Percentiles rank a stretch among this genome's conserved stretches.
Evolutionary conservation across 73 alveolate genomes (phyloP).

Genomic region (Blepharisma japonicum): DNA sequence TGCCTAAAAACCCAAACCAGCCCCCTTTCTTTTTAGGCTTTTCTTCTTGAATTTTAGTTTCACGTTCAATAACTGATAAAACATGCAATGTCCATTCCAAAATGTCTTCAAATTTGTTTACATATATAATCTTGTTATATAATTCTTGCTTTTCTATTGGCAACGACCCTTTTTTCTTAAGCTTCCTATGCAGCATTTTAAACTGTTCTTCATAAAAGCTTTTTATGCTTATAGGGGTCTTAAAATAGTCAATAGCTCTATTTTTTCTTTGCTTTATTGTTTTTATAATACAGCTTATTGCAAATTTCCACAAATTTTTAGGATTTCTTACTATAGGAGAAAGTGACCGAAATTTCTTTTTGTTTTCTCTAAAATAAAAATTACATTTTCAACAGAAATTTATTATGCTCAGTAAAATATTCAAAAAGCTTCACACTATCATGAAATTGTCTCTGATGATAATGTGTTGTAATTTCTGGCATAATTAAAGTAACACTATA

Average conservation of each 20-base stretch:
- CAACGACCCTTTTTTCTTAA: slow-evolving; percentile 8
- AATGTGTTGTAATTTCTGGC: slow-evolving; percentile 12
- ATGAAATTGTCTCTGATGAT: slow-evolving; percentile 3
- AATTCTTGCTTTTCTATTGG: neutral
- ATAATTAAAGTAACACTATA: neutral
- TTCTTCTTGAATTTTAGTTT: neutral
- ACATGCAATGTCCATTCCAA: slow-evolving; percentile 12
- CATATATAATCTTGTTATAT: neutral
- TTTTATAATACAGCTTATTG: slow-evolving; percentile 2
- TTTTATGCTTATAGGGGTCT: neutral
- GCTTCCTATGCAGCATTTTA: slow-evolving; percentile 26
- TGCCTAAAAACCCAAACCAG: too few relatives aligned
- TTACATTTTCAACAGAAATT: slow-evolving; percentile 20
- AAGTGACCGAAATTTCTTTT: neutral
- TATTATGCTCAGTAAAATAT: neutral
- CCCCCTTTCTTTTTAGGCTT: too few relatives aligned
- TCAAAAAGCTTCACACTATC: slow-evolving; percentile 16
- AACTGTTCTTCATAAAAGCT: slow-evolving; percentile 19
- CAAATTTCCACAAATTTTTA: slow-evolving; percentile 6
- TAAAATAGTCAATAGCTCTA: neutral
- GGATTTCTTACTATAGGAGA: slow-evolving; percentile 8
- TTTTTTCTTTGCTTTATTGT: slow-evolving; percentile 11
- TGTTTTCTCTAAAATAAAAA: neutral
- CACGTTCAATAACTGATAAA: neutral
- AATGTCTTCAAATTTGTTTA: slow-evolving; percentile 2